phyloP scores from a whole-genome alignment of 2,329 filamentous ascomycete genomes.

The Colletotrichum acutatum region DNA sequence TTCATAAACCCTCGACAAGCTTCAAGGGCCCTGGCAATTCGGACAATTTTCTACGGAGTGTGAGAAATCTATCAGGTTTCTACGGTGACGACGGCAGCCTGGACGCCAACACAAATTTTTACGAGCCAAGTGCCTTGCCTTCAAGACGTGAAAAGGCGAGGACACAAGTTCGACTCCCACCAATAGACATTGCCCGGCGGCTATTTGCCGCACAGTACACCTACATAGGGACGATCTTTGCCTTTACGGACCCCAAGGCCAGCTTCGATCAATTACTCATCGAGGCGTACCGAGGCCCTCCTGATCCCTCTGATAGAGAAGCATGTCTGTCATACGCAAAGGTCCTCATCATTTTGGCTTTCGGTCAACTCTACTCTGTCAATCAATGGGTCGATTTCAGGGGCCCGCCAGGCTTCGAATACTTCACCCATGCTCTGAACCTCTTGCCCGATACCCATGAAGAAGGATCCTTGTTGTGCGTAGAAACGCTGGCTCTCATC shows the following conservation, averaged over 20 bases:
- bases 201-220: slow-evolving; percentile 63
- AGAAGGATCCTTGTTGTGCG: slow-evolving; percentile 63
- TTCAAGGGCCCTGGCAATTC: slow-evolving; percentile 52
- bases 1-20: slow-evolving; percentile 45
- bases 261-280: slow-evolving; percentile 58
- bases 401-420: slow-evolving; percentile 65
- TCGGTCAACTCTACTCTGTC: slow-evolving; percentile 66
- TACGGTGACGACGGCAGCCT: slow-evolving; percentile 45
- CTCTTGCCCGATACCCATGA: slow-evolving; percentile 66
- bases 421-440: slow-evolving; percentile 62
- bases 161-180: slow-evolving; percentile 53
- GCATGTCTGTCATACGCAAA: slow-evolving; percentile 63
- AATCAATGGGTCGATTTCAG: slow-evolving; percentile 65
- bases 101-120: slow-evolving; percentile 46
- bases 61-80: slow-evolving; percentile 48
- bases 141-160: slow-evolving; percentile 42
- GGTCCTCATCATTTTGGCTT: slow-evolving; percentile 62
- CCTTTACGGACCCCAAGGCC: slow-evolving; percentile 56
- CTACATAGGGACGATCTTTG: slow-evolving; percentile 68
- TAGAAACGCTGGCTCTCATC: slow-evolving; percentile 64
- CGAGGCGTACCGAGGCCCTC: slow-evolving; percentile 54
- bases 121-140: slow-evolving; percentile 47
- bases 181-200: slow-evolving; percentile 60
- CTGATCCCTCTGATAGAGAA: slow-evolving; percentile 55
- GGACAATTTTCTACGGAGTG: slow-evolving; percentile 50